Evolutionary conservation across 225 moss, liverwort and hornwort genomes (phyloP).

Genomic region (Thuidium tamariscinum): DNA sequence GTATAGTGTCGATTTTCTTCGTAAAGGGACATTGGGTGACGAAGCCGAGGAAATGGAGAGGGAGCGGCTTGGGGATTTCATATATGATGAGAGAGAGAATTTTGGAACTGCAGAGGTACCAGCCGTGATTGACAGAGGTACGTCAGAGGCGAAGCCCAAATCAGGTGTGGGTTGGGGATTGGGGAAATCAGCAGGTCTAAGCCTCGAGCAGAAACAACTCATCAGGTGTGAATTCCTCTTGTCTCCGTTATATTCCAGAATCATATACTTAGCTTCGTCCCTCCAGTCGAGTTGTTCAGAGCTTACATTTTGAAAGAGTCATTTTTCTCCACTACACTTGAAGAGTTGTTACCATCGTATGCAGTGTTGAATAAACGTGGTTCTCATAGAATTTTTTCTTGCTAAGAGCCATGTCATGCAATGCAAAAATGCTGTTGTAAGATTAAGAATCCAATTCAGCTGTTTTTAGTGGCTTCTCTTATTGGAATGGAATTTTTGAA

Average conservation of each 20-base stretch:
- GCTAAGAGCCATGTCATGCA: neutral
- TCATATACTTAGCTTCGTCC: neutral
- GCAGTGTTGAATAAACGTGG: neutral
- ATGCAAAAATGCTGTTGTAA: neutral
- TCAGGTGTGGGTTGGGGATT: conserved; percentile 34
- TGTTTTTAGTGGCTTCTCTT: neutral
- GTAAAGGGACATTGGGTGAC: conserved; percentile 66
- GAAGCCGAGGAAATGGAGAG: conserved; percentile 73
- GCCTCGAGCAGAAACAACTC: conserved; percentile 70
- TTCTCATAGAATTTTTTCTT: neutral
- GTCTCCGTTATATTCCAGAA: neutral
- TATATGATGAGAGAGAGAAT: neutral
- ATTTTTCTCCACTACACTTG: neutral
- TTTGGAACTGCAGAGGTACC: conserved; percentile 12
- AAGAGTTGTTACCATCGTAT: neutral
- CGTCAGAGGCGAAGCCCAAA: conserved; percentile 7
- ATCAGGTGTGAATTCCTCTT: conserved; percentile 22
- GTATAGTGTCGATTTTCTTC: conserved; percentile 73
- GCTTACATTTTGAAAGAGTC: neutral
- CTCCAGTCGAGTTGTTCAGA: neutral
- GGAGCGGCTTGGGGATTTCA: conserved; percentile 33
- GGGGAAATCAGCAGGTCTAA: conserved; percentile 46
- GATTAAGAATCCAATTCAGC: neutral
- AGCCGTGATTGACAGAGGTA: neutral
- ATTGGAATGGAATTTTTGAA: neutral